Conservation (phyloP, 352 stramenopile species). For the Pythium scleroteichum region DNA sequence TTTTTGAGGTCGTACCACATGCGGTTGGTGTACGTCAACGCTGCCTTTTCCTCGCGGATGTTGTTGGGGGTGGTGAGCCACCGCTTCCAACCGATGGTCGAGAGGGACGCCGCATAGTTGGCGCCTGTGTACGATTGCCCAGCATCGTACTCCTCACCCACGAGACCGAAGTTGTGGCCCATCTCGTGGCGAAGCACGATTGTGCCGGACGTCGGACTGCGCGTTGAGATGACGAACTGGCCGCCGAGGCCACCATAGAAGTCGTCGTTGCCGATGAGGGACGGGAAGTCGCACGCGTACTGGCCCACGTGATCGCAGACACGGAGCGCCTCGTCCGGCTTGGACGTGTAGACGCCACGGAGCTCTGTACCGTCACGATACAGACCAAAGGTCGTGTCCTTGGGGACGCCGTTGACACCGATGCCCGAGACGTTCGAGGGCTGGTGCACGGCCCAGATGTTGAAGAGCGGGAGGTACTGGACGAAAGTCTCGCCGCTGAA, state of each 20-base stretch:
- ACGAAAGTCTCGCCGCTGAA: constrained; percentile 32
- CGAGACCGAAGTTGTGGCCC: too few relatives aligned
- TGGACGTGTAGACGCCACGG: neutral
- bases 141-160: too few relatives aligned
- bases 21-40: neutral
- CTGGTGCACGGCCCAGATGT: constrained; percentile 30
- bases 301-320: too few relatives aligned
- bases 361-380: constrained; percentile 28
- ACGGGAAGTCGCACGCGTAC: too few relatives aligned
- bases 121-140: neutral
- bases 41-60: neutral
- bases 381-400: constrained; percentile 30
- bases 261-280: too few relatives aligned
- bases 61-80: neutral
- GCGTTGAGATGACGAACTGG: too few relatives aligned
- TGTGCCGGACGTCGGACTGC: too few relatives aligned
- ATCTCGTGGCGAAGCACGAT: too few relatives aligned
- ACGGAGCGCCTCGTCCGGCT: too few relatives aligned
- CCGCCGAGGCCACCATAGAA: too few relatives aligned
- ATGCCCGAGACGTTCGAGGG: constrained; percentile 32
- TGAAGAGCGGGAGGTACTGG: constrained; percentile 36
- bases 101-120: neutral
- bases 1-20: constrained; percentile 2
- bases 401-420: constrained; percentile 17
- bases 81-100: neutral